phyloP scores from a whole-genome alignment of 805 yeast genomes.

The Saturnispora diversa region DNA sequence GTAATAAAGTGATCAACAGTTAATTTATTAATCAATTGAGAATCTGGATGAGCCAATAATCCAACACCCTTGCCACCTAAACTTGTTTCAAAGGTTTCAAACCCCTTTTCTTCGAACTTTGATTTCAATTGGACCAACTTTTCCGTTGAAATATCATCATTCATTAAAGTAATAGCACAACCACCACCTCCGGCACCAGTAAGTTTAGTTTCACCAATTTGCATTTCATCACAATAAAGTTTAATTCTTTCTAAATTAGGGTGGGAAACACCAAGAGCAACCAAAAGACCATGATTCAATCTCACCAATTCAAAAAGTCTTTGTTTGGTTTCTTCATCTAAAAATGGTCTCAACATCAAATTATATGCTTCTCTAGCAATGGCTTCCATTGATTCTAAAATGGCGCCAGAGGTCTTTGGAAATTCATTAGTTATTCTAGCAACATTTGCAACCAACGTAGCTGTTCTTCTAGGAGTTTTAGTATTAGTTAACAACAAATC shows the following conservation, averaged over 20 bases:
- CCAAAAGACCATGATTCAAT: constrained; percentile 82
- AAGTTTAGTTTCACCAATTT: constrained; percentile 80
- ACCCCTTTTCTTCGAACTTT: constrained; percentile 42
- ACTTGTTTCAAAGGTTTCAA: constrained; percentile 67
- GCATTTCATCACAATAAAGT: constrained; percentile 50
- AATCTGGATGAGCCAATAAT: constrained; percentile 24
- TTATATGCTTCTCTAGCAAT: constrained; percentile 67
- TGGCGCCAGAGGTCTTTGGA: constrained; percentile 47
- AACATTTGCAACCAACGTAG: constrained; percentile 73
- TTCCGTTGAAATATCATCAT: constrained; percentile 33
- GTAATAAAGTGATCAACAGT: constrained; percentile 33
- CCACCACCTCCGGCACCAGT: constrained; percentile 99
- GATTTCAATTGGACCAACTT: constrained; percentile 30
- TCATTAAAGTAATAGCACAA: constrained; percentile 82
- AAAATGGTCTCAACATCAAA: constrained; percentile 46
- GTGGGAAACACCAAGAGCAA: constrained; percentile 85
- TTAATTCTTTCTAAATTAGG: constrained; percentile 78
- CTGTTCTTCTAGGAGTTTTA: constrained; percentile 78
- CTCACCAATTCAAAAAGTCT: constrained; percentile 55
- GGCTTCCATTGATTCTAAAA: constrained; percentile 70
- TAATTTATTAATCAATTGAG: constrained; percentile 10
- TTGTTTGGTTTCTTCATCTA: constrained; percentile 35
- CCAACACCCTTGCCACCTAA: constrained; percentile 92
- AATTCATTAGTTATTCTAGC: constrained; percentile 43
- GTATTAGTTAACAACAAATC: constrained; percentile 77